Evolutionary conservation across 2,329 filamentous ascomycete genomes (phyloP).

Genomic region (Xylariaceae sp.): DNA sequence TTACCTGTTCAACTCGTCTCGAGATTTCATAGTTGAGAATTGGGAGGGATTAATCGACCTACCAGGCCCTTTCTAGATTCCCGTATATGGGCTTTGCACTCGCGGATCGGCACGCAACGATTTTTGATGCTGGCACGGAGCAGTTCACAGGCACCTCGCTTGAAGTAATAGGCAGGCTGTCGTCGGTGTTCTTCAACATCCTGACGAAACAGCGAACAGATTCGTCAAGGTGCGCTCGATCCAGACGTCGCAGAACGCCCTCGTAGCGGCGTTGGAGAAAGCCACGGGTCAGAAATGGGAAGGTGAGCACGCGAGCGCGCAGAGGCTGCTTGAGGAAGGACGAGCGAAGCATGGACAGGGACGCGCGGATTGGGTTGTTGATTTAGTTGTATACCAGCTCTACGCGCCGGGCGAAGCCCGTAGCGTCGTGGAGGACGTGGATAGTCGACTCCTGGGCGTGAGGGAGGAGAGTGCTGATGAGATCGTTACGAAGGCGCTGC

Average conservation of each 20-base stretch:
- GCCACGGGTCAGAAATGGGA: constrained; percentile 21
- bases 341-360: constrained; percentile 24
- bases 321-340: constrained; percentile 21
- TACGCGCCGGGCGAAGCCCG: constrained; percentile 29
- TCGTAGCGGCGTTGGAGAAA: constrained; percentile 27
- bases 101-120: constrained; percentile 20
- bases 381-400: constrained; percentile 30
- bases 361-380: constrained; percentile 25
- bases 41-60: too few relatives aligned
- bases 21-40: too few relatives aligned
- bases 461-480: constrained; percentile 27
- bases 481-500: constrained; percentile 26
- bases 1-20: not conserved
- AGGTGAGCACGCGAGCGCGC: constrained; percentile 16
- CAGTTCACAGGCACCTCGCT: constrained; percentile 30
- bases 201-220: constrained; percentile 23
- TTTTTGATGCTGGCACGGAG: constrained; percentile 29
- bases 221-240: constrained; percentile 30
- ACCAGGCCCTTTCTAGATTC: constrained; percentile 21
- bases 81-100: constrained; percentile 30
- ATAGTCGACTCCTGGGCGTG: constrained; percentile 27
- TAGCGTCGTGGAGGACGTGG: constrained; percentile 27
- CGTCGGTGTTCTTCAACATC: constrained; percentile 12
- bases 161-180: constrained; percentile 29
- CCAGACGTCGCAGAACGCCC: constrained; percentile 23